Base-by-base conservation (phyloP, 148 eudicot species). In the Arbutus unedo region DNA sequence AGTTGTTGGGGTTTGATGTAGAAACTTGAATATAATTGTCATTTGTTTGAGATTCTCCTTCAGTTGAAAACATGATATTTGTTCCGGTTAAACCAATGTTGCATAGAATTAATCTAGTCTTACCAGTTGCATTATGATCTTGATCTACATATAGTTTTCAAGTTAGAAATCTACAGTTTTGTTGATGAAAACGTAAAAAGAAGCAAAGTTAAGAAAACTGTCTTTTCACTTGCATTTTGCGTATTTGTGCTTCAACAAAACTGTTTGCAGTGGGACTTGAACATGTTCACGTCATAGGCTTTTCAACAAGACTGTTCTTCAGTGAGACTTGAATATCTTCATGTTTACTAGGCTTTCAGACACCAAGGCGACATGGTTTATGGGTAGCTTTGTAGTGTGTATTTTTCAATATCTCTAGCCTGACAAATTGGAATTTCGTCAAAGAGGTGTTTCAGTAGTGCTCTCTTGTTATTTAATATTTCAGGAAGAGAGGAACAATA, bases 401-500 rank as follows among this genome's bases (percentile, higher is more conserved):
- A 23, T 48, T 59, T 79, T 15, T 31, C 54, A 62, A 62, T 74
- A 16, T 71, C 66, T 56, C 72, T 74, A 43, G 74, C 44, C 75
- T 14, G 44, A 74, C 0, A 9, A 2, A 4, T 10, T 9, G 31
- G 10, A 45, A 51, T 6, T 59, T 64, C 13, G 50, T 79, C 5
- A 7, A 19, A 56, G 31, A 10, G 66, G 51, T 43, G 45, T 72
- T 62, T 79, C 44, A 77, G 45, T 47, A 62, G 60, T 77, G 71
- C 53, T 73, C 83, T 82, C 53, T 83, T 62, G 67, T 21, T 76
- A 44, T 76, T 81, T 56, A 53, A 76, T 83, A 83, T 84, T 77
- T 73, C 97, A 96, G 99, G 99, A 94, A 84, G 97, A 92, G 85
- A 93, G 84, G 82, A 89, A 89, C 87, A 88, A 87, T 83, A 89